Base-by-base conservation (phyloP, 2,329 filamentous ascomycete species). In the Neoascochyta sp. region DNA sequence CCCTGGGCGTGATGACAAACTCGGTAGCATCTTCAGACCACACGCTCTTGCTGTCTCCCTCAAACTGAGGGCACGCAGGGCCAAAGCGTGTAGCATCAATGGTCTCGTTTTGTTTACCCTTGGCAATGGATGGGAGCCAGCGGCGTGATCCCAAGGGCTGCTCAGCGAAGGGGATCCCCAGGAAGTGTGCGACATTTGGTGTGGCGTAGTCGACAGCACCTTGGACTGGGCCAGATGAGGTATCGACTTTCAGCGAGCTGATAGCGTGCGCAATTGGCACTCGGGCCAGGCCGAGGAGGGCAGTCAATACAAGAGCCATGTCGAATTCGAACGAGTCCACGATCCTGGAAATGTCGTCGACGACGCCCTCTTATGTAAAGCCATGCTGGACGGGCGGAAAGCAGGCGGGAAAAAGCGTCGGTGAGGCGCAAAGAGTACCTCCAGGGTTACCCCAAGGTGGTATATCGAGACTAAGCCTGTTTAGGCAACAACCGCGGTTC, bases 81-180 rank as follows among this genome's bases (percentile, higher is more conserved):
- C 59, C 47, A 36, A 61, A 43, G 16, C 31, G 41, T 12, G 47
- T 50, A 13, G 50, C 41, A 42, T 64, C 32, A 30, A 59, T 50
- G 14, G 38, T 41, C 6, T 27, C 24, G 10, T 39, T 36, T 5
- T 32, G 39, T 26, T 36, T 45, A 2, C 34, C 22, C 28, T 54
- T 56, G 7, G 36, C 28, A 4, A 39, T 30, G 3, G 62, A 43
- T 7, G 62, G 60, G 12, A 62, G 39, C 60, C 57, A 64, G 19
- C 60, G 47, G 18, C 47, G 43, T 16, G 43, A 30, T 12, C 55
- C 54, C 7, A 58, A 29, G 2, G 61, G 61, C 12, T 50, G 50
- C 43, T 63, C 54, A 10, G 62, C 61, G 32, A 51, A 66, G 2
- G 63, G 63, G 5, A 66, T 52, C 12, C 54, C 51, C n/a, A 60